These are phyloP conservation scores for Bromus sterilis DNA, from an alignment of 176 grass and related monocot genomes.

Conservation along the genomic window DNA sequence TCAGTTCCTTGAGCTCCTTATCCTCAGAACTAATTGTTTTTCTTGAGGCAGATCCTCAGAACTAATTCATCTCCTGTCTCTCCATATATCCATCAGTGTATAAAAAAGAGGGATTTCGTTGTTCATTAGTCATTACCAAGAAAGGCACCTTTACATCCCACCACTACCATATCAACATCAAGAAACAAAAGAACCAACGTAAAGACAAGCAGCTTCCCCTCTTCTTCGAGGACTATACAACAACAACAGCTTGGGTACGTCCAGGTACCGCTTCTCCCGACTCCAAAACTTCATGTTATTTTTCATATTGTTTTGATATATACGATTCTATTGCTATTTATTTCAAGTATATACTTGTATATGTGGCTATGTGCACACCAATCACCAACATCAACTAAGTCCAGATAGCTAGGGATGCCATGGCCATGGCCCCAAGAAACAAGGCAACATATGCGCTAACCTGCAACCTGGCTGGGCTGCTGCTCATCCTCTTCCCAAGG, in stretches of 20 bases:
- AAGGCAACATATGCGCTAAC: conserved; percentile 43
- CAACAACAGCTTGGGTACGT: neutral
- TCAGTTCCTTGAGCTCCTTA: neutral
- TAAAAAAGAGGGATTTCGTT: neutral
- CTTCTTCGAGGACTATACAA: neutral
- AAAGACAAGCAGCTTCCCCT: neutral
- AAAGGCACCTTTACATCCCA: neutral
- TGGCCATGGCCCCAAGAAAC: conserved; percentile 59
- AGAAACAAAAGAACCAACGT: neutral
- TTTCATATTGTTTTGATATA: too few species aligned
- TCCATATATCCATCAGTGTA: conserved; percentile 5
- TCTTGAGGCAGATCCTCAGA: too few species aligned
- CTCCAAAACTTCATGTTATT: neutral
- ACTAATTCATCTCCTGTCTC: neutral
- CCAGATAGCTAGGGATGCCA: conserved; percentile 71
- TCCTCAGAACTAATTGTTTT: neutral
- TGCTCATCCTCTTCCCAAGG: conserved; percentile 45
- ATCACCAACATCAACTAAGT: conserved; percentile 7
- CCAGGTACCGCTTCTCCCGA: neutral
- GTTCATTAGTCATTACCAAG: neutral
- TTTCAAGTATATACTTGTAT: neutral
- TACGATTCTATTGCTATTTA: too few species aligned
- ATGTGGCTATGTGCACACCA: too few species aligned
- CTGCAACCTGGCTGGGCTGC: conserved; percentile 22
- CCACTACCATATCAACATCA: neutral